Evolutionary conservation across 1,284 basidiomycete genomes (phyloP).

Genomic region (Cutaneotrichosporon spelunceum): DNA sequence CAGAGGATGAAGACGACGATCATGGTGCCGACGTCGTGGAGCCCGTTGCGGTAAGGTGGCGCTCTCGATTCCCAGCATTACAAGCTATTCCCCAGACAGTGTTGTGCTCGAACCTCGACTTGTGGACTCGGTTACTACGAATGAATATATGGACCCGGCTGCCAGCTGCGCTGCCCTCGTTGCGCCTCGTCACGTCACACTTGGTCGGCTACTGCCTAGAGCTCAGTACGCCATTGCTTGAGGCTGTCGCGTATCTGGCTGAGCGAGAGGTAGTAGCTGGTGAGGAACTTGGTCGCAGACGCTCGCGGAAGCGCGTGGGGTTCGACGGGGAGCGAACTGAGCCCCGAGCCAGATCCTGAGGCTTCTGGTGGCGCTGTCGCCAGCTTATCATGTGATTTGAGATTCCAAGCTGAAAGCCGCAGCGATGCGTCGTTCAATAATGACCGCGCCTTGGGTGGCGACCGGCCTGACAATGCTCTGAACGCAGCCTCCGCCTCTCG

Average conservation of each 20-base stretch:
- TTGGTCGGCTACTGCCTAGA: constrained; percentile 9
- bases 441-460: background rate
- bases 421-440: background rate
- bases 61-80: constrained; percentile 7
- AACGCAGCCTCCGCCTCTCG: constrained; percentile 5
- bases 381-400: background rate
- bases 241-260: constrained; percentile 7
- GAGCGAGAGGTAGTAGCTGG: constrained; percentile 8
- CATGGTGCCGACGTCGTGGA: constrained; percentile 47
- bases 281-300: constrained; percentile 7
- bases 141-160: constrained; percentile 4
- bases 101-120: background rate
- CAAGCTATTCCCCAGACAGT: background rate
- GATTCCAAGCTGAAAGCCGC: background rate
- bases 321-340: background rate
- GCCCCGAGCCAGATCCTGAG: background rate
- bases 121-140: constrained; percentile 2
- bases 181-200: background rate
- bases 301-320: background rate
- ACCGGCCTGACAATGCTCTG: background rate
- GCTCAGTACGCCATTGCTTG: background rate
- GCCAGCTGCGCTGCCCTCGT: background rate
- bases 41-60: constrained; percentile 34
- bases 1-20: constrained; percentile 47
- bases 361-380: background rate